Evolutionary conservation across 495 filamentous ascomycete genomes (phyloP).

Genomic region (Lineolata rhizophorae): DNA sequence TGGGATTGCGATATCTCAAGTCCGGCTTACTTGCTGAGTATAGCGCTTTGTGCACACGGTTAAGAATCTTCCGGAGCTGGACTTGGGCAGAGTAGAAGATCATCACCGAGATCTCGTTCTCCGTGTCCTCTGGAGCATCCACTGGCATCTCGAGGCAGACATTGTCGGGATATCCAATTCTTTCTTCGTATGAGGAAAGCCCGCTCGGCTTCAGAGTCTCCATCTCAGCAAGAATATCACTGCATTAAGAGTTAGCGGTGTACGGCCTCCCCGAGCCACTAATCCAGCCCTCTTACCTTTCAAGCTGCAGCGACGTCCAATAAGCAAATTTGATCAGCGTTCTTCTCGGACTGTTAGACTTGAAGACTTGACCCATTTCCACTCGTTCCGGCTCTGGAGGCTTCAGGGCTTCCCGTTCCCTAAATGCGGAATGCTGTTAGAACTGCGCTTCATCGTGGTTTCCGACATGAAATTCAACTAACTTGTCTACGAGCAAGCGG

Average conservation of each 20-base stretch:
- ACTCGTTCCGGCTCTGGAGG: not conserved
- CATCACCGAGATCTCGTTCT: conserved; percentile 25
- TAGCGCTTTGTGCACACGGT: conserved; percentile 58
- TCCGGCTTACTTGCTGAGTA: conserved; percentile 33
- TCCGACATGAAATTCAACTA: conserved; percentile 8
- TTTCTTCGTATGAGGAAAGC: conserved; percentile 11
- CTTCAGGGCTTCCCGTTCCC: conserved; percentile 2
- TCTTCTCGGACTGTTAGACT: conserved; percentile 10
- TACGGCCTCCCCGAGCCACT: too few relatives aligned
- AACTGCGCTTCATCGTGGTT: not conserved
- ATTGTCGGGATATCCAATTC: conserved; percentile 41
- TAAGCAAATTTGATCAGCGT: conserved; percentile 57
- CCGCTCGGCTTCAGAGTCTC: conserved; percentile 40
- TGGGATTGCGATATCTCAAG: not conserved
- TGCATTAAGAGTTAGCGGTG: conserved; percentile 11
- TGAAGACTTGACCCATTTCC: too few relatives aligned
- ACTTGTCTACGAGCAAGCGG: conserved; percentile 60
- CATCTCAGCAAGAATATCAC: conserved; percentile 83
- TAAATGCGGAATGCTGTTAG: not conserved
- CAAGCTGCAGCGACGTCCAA: conserved; percentile 86
- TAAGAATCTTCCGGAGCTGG: conserved; percentile 64
- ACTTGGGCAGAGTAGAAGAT: conserved; percentile 73
- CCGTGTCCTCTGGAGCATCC: not conserved
- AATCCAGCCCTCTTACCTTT: too few relatives aligned
- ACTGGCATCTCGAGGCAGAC: conserved; percentile 8